Evolutionary conservation across 2,329 filamentous ascomycete genomes (phyloP).

Genomic region (Ceratocystis huliohia): DNA sequence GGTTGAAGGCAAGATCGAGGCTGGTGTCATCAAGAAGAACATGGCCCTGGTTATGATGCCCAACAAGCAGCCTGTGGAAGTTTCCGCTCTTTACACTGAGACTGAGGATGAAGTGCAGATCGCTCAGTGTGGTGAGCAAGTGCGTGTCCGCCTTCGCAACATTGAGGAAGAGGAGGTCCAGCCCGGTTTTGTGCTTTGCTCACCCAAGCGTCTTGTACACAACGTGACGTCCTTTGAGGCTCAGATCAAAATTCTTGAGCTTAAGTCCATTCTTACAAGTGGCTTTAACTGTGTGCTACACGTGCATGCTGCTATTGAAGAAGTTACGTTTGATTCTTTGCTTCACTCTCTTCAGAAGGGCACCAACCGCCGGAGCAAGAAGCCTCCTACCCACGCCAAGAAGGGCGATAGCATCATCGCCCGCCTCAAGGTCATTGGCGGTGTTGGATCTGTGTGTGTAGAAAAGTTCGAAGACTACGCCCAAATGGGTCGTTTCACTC

Average conservation of each 20-base stretch:
- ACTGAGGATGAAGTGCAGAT: constrained; percentile 79
- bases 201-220: constrained; percentile 84
- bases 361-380: constrained; percentile 85
- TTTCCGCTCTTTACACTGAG: constrained; percentile 83
- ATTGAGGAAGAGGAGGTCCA: constrained; percentile 96
- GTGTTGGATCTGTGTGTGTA: constrained; percentile 76
- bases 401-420: constrained; percentile 77
- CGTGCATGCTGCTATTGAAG: constrained; percentile 93
- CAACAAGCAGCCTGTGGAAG: constrained; percentile 67
- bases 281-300: constrained; percentile 98
- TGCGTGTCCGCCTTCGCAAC: constrained; percentile 80
- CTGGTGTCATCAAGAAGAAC: constrained; percentile 84
- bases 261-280: constrained; percentile 85
- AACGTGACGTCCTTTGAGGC: constrained; percentile 84
- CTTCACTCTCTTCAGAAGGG: constrained; percentile 94
- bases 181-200: constrained; percentile 92
- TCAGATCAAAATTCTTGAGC: constrained; percentile 86
- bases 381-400: constrained; percentile 81
- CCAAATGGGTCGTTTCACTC: constrained; percentile 81
- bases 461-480: constrained; percentile 94
- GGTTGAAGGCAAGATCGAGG: constrained; percentile 94
- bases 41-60: constrained; percentile 88
- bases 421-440: constrained; percentile 73
- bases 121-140: constrained; percentile 86
- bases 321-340: constrained; percentile 79